Percentiles rank a stretch among this genome's conserved stretches.
Conservation (phyloP, 805 yeast species). For the Candida dendrica region DNA sequence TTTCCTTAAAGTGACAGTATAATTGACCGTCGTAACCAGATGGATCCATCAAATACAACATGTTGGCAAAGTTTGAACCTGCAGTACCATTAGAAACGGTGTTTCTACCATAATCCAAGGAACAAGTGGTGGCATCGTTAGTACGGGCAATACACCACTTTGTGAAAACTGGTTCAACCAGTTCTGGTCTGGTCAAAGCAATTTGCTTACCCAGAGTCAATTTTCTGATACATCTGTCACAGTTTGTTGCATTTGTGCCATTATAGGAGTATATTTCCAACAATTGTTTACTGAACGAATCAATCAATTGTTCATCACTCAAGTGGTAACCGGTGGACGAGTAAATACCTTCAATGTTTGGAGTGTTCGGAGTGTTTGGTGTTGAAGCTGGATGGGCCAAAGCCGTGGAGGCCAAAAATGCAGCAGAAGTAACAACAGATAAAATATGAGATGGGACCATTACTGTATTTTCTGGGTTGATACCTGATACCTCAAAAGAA, state of each 20-base stretch:
- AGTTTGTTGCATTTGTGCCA: conserved; percentile 12
- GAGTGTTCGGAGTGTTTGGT: no score
- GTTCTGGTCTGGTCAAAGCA: conserved; percentile 31
- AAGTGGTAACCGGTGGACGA: not conserved
- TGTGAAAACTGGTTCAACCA: conserved; percentile 32
- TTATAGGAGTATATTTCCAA: conserved; percentile 3
- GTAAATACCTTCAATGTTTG: not conserved
- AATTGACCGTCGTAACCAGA: conserved; percentile 48
- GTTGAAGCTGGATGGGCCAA: not conserved
- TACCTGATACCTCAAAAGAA: no score
- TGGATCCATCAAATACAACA: conserved; percentile 45
- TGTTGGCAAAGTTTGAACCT: conserved; percentile 43
- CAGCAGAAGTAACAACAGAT: not conserved
- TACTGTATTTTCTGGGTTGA: no score
- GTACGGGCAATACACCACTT: conserved; percentile 36
- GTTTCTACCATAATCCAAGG: conserved; percentile 26
- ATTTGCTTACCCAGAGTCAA: conserved; percentile 30
- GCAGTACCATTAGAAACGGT: conserved; percentile 29
- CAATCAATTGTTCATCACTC: not conserved
- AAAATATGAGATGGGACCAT: not conserved
- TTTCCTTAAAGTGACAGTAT: conserved; percentile 48
- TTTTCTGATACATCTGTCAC: conserved; percentile 29
- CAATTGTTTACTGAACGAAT: not conserved
- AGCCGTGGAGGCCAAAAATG: not conserved
- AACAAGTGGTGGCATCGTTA: conserved; percentile 20